phyloP scores from a whole-genome alignment of 2,329 filamentous ascomycete genomes.

The Alternaria triticimaculans region DNA sequence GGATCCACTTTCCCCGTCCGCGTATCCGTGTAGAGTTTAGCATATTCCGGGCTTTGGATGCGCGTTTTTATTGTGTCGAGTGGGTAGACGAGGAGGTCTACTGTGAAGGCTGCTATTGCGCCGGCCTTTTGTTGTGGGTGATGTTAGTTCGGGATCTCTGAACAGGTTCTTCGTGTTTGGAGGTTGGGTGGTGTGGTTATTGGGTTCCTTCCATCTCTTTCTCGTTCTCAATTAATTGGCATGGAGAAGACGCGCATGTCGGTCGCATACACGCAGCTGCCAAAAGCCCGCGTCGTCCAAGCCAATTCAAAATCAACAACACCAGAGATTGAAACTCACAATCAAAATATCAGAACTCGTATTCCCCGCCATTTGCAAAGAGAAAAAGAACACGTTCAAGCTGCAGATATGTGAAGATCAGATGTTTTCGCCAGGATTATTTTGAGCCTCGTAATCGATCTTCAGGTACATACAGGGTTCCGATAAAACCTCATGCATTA shows the following conservation, averaged over 20 bases:
- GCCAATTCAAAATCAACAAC: no score
- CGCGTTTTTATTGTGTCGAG: constrained; percentile 90
- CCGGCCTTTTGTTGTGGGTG: constrained; percentile 68
- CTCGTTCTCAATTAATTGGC: background rate
- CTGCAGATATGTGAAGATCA: background rate
- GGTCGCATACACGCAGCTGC: background rate
- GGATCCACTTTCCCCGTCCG: constrained; percentile 62
- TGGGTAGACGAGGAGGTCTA: constrained; percentile 85
- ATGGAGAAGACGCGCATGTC: background rate
- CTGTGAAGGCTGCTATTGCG: constrained; percentile 81
- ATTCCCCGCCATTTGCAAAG: constrained; percentile 41
- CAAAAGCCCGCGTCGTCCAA: no score
- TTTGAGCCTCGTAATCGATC: background rate
- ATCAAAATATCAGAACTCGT: constrained; percentile 64
- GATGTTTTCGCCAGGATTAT: background rate
- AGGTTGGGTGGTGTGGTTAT: background rate
- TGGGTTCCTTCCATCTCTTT: background rate
- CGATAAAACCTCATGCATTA: background rate
- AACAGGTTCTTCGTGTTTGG: background rate
- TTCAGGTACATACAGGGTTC: background rate
- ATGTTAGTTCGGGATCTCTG: background rate
- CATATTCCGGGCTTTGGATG: constrained; percentile 79
- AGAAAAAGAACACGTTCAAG: background rate
- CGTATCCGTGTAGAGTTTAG: constrained; percentile 68
- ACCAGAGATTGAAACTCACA: constrained; percentile 49